Evolutionary conservation across 495 filamentous ascomycete genomes (phyloP), one percentile per base, ranked within the genome.

Genomic region (Penicillium canescens): DNA sequence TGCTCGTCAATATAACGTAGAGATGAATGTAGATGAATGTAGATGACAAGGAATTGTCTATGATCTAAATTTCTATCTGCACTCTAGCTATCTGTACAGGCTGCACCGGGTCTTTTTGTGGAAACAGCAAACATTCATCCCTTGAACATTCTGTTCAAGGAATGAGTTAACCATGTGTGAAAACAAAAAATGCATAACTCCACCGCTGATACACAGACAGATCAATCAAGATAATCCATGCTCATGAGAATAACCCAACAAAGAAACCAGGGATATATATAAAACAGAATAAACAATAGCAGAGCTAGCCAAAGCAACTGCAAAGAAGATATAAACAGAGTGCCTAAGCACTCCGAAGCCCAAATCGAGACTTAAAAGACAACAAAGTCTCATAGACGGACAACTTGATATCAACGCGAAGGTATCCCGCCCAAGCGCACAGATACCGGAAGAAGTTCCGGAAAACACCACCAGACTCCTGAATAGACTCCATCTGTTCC

Each of bases 401-500:
- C 18, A 90, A 65, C 60, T 86, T 89, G 46, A 84, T 43, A 65
- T 85, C 84, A 0, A 90, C 82, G 42, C 84, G 78, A 56, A 83
- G 72, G 60, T 81, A 88, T 2, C 70, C 74, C 31, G 71, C 70
- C 72, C 85, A 82, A 6, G 86, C 87, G 12, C 66, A 56, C 13
- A 87, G 56, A 57, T 82, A 83, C 12, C 66, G 68, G 54, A 79
- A 57, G 35, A 87, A 58, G 55, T 88, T 89, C 4, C 56, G 46
- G n/a, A 77, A 79, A 52, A 85, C 20, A 42, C 83, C 83, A n/a
- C 86, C 86, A 6, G 67, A 63, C 43, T 71, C 72, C 23, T 73
- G 62, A 48, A 96, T 83, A 14, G 76, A 68, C 43, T 96, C 92
- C 35, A 96, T 74, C 61, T 92, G 85, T 66, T 98, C 95, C 56